phyloP scores from a whole-genome alignment of 768 basidiomycete species.

The Roridomyces roridus region DNA sequence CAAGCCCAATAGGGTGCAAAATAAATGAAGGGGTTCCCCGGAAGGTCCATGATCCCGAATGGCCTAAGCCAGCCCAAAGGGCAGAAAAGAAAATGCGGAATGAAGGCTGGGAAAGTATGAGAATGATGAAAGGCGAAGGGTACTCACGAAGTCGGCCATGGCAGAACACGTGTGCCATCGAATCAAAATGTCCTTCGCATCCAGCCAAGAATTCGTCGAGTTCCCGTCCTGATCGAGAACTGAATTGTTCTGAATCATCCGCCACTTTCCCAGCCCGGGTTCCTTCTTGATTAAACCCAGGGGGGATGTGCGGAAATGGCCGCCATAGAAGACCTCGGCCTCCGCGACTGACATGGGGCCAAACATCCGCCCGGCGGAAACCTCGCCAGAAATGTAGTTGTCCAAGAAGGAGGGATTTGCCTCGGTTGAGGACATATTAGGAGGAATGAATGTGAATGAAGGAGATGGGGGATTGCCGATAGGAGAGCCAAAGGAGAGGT shows the following conservation, averaged over 20 bases:
- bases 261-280: background rate
- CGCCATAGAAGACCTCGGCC: background rate
- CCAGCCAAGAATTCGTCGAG: background rate
- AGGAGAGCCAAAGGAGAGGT: conserved; percentile 8
- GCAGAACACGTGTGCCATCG: background rate
- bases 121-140: background rate
- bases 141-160: conserved; percentile 9
- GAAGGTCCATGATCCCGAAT: no score
- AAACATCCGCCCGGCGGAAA: background rate
- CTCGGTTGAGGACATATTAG: conserved; percentile 1
- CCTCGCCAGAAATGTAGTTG: conserved; percentile 6
- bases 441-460: conserved; percentile 3
- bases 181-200: background rate
- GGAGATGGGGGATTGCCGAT: conserved; percentile 1
- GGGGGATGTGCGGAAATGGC: conserved; percentile 2
- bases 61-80: no score
- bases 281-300: background rate
- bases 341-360: background rate
- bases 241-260: conserved; percentile 4
- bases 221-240: background rate
- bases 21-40: no score
- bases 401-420: background rate
- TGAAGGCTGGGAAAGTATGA: background rate
- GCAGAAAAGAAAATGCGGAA: background rate
- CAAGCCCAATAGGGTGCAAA: no score